phyloP scores from a whole-genome alignment of 306 rosid species.

The Malus sylvestris region DNA sequence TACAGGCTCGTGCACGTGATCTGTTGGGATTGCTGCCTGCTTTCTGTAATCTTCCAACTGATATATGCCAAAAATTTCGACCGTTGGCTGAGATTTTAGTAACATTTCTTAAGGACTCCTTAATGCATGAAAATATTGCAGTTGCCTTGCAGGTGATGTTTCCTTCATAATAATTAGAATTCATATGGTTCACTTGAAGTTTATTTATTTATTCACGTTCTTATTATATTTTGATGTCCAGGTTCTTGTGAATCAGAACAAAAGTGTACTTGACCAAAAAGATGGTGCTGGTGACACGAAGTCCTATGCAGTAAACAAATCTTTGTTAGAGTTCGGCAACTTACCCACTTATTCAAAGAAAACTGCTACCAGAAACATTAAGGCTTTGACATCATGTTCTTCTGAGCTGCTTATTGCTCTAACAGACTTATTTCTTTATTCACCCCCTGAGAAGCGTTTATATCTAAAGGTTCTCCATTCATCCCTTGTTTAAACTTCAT shows the following conservation, averaged over 20 bases:
- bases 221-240: constrained; percentile 23
- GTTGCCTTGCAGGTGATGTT: constrained; percentile 60
- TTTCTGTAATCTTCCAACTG: constrained; percentile 77
- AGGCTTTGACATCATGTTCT: constrained; percentile 61
- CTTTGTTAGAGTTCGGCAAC: constrained; percentile 25
- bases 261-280: constrained; percentile 43
- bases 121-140: constrained; percentile 63
- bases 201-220: constrained; percentile 4
- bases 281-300: constrained; percentile 19
- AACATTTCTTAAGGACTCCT: constrained; percentile 60
- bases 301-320: constrained; percentile 20
- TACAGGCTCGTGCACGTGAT: constrained; percentile 47
- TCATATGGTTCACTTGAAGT: background rate
- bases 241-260: constrained; percentile 83
- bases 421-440: constrained; percentile 56
- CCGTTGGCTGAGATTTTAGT: constrained; percentile 41
- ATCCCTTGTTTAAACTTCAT: constrained; percentile 3
- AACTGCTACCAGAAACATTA: constrained; percentile 59
- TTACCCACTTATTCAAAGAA: constrained; percentile 63
- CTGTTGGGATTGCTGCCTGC: constrained; percentile 75
- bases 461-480: constrained; percentile 54
- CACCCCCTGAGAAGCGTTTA: constrained; percentile 35
- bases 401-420: constrained; percentile 53
- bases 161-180: constrained; percentile 7
- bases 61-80: constrained; percentile 42